phyloP scores from a whole-genome alignment of 495 filamentous ascomycete genomes.

The Wilcoxina mikolae region DNA sequence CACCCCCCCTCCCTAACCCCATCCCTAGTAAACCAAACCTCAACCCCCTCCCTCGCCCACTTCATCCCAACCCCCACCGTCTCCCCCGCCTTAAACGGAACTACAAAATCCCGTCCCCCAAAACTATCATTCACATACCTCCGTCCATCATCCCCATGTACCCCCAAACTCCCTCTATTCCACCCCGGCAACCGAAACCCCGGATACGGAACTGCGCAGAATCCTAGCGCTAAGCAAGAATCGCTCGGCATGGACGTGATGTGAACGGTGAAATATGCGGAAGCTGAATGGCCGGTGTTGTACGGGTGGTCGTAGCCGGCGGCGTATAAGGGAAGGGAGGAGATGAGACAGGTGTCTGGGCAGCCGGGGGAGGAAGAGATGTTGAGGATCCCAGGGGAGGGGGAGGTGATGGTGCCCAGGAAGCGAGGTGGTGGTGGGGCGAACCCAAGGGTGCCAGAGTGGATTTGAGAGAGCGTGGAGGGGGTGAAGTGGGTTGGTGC shows the following conservation, averaged over 20 bases:
- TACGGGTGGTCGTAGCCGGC: constrained; percentile 53
- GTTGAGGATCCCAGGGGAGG: constrained; percentile 29
- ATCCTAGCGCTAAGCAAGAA: constrained; percentile 57
- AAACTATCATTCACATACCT: constrained; percentile 73
- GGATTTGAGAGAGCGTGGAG: constrained; percentile 21
- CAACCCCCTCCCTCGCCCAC: constrained; percentile 17
- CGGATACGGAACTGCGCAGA: constrained; percentile 67
- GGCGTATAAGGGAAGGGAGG: constrained; percentile 62
- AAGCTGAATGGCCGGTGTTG: constrained; percentile 36
- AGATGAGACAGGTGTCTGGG: constrained; percentile 42
- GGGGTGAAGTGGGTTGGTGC: constrained; percentile 38
- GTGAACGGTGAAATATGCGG: constrained; percentile 64
- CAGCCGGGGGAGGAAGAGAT: constrained; percentile 28
- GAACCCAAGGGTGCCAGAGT: constrained; percentile 18
- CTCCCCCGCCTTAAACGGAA: constrained; percentile 39
- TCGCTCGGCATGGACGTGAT: constrained; percentile 34
- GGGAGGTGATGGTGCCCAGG: constrained; percentile 29
- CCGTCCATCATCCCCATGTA: constrained; percentile 84
- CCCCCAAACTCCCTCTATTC: constrained; percentile 70
- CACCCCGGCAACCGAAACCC: constrained; percentile 79
- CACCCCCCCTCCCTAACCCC: constrained; percentile 52
- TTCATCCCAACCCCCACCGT: constrained; percentile 37
- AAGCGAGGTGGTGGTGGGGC: constrained; percentile 17
- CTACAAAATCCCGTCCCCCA: constrained; percentile 63
- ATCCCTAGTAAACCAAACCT: constrained; percentile 67